Evolutionary conservation across 768 basidiomycete genomes (phyloP).

Genomic region (Leccinum subtestaceum): DNA sequence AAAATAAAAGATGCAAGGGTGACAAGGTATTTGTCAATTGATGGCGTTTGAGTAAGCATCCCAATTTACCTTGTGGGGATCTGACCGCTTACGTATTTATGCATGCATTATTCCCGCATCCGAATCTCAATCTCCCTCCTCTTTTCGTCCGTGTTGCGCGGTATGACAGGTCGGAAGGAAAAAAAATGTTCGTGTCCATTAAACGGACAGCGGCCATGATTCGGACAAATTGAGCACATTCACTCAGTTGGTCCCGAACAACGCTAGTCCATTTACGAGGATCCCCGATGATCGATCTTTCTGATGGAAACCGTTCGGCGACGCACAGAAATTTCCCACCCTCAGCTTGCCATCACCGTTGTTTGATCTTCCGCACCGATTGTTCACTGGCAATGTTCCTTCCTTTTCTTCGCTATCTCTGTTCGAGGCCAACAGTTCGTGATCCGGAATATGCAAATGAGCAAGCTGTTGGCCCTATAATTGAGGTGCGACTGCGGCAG

Average conservation of each 20-base stretch:
- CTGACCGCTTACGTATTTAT: constrained; percentile 29
- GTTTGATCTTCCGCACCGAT: constrained; percentile 8
- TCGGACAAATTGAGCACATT: constrained; percentile 1
- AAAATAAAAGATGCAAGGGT: constrained; percentile 9
- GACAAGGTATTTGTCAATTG: constrained; percentile 28
- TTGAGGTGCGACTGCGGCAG: not conserved
- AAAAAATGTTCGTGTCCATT: not conserved
- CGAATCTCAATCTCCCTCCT: constrained; percentile 9
- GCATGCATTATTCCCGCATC: constrained; percentile 3
- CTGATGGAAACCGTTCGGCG: constrained; percentile 29
- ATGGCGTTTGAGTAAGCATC: constrained; percentile 30
- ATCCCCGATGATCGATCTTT: constrained; percentile 25
- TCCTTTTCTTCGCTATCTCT: not conserved
- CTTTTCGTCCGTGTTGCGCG: constrained; percentile 10
- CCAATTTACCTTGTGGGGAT: constrained; percentile 34
- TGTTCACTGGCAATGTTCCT: not conserved
- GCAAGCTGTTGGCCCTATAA: not conserved
- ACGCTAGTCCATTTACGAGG: constrained; percentile 21
- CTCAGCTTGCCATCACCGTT: constrained; percentile 9
- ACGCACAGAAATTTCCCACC: constrained; percentile 3
- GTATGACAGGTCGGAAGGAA: constrained; percentile 4
- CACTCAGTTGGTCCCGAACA: constrained; percentile 8
- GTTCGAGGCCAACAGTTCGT: constrained; percentile 3
- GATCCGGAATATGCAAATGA: not conserved
- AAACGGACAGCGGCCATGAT: constrained; percentile 1